Percentiles rank a stretch among this genome's conserved stretches.
phyloP scores from a whole-genome alignment of 768 basidiomycete species.

The Phlegmacium glaucopus region DNA sequence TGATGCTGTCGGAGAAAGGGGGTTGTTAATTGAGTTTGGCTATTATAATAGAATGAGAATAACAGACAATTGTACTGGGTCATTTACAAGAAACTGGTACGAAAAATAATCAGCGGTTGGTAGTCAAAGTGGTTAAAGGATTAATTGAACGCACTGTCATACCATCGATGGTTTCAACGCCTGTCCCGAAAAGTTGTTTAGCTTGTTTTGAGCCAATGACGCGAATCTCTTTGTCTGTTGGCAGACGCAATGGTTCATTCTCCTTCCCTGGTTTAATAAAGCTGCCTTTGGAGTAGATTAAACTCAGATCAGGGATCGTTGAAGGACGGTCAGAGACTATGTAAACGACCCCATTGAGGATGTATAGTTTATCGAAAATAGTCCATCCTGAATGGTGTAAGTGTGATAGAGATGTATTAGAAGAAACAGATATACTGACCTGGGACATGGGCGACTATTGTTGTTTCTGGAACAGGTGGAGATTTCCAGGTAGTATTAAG shows the following conservation, averaged over 20 bases:
- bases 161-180: slow-evolving; percentile 77
- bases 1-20: slow-evolving; percentile 47
- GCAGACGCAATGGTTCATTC: slow-evolving; percentile 57
- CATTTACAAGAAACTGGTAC: slow-evolving; percentile 73
- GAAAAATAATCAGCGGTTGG: slow-evolving; percentile 3
- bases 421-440: slow-evolving; percentile 38
- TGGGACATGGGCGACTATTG: slow-evolving; percentile 71
- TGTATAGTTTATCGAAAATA: slow-evolving; percentile 78
- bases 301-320: slow-evolving; percentile 57
- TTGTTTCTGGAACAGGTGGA: slow-evolving; percentile 39
- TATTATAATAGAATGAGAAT: not conserved
- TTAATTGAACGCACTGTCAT: slow-evolving; percentile 47
- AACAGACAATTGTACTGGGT: slow-evolving; percentile 79
- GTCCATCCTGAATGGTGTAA: slow-evolving; percentile 71
- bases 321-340: slow-evolving; percentile 75
- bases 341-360: slow-evolving; percentile 78
- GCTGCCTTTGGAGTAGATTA: slow-evolving; percentile 70
- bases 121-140: not conserved
- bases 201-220: slow-evolving; percentile 72
- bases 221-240: slow-evolving; percentile 75
- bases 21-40: not conserved
- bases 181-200: slow-evolving; percentile 51
- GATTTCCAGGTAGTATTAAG: slow-evolving; percentile 16
- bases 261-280: slow-evolving; percentile 55
- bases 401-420: slow-evolving; percentile 1